A percentile compares a stretch with the other conserved stretches of the same genome.
Conservation (phyloP, 2,329 filamentous ascomycete species). For the Westerdykella ornata region DNA sequence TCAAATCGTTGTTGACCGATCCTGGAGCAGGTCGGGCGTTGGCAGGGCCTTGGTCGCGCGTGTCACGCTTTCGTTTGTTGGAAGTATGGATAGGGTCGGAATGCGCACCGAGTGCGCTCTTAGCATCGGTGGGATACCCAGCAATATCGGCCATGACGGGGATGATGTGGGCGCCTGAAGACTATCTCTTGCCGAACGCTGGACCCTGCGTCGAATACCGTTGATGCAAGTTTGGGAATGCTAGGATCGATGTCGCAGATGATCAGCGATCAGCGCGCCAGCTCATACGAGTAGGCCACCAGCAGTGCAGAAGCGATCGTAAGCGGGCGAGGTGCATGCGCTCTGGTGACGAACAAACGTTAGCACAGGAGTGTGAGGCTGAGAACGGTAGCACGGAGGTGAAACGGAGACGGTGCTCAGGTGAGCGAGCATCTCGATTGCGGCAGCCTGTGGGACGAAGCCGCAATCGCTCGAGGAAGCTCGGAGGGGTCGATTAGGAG, state of each 20-base stretch:
- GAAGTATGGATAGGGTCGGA: conserved; percentile 19
- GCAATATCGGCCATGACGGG: conserved; percentile 35
- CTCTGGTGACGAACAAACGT: conserved; percentile 29
- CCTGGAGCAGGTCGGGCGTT: conserved; percentile 32
- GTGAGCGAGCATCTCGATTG: conserved; percentile 26
- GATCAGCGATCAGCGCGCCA: conserved; percentile 18
- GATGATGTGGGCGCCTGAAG: no score
- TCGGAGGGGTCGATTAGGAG: neutral
- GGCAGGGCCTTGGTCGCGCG: conserved; percentile 38
- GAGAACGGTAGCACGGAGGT: conserved; percentile 19
- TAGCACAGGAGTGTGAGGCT: conserved; percentile 28
- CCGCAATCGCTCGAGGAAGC: conserved; percentile 33
- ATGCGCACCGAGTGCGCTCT: conserved; percentile 26
- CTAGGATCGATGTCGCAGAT: conserved; percentile 19
- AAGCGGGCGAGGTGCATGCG: conserved; percentile 21
- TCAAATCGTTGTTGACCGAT: conserved; percentile 24
- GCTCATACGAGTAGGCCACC: conserved; percentile 19
- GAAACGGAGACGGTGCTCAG: conserved; percentile 20
- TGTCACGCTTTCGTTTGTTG: conserved; percentile 45
- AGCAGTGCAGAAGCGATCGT: conserved; percentile 22
- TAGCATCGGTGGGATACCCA: conserved; percentile 33
- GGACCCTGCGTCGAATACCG: conserved; percentile 13
- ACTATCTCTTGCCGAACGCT: conserved; percentile 7
- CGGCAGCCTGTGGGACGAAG: conserved; percentile 27
- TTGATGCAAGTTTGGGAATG: conserved; percentile 7